phyloP scores from a whole-genome alignment of 139 green algal genomes.

The Chlamydomonas sp. region DNA sequence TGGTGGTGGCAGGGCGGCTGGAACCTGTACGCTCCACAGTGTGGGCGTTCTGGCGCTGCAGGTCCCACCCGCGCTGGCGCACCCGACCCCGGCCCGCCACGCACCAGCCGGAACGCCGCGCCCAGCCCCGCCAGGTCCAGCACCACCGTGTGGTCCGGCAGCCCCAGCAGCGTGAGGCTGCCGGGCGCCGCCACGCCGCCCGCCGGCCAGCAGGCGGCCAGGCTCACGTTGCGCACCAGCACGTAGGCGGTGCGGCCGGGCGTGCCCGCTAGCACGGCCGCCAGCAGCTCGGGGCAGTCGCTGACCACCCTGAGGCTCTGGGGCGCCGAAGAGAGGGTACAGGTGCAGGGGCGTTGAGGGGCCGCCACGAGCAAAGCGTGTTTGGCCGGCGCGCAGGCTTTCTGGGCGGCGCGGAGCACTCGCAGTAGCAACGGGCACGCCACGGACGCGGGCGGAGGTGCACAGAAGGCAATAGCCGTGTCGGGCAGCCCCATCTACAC shows the following conservation, averaged over 20 bases:
- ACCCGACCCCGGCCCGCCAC: not conserved
- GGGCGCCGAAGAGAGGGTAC: not conserved
- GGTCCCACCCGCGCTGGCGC: too few species aligned
- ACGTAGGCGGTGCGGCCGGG: not conserved
- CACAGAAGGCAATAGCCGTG: too few species aligned
- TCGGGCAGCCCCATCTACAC: too few species aligned
- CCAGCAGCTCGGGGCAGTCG: not conserved
- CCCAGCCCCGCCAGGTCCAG: not conserved
- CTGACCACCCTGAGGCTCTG: not conserved
- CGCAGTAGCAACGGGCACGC: too few species aligned
- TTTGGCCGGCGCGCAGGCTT: too few species aligned
- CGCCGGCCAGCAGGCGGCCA: constrained; percentile 13
- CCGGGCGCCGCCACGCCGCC: not conserved
- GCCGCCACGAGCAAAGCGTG: too few species aligned
- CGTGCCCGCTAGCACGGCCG: not conserved
- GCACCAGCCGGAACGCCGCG: constrained; percentile 4
- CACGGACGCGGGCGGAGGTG: too few species aligned
- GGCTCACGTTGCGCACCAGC: not conserved
- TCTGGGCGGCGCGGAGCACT: too few species aligned
- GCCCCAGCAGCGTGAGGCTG: not conserved
- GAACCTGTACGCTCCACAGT: not conserved
- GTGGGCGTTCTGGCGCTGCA: too few species aligned
- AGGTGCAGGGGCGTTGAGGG: too few species aligned
- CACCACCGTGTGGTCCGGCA: not conserved
- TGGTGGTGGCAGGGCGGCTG: too few species aligned